Evolutionary conservation across 176 grass and related monocot species (phyloP).

Genomic region (Hordeum marinum): DNA sequence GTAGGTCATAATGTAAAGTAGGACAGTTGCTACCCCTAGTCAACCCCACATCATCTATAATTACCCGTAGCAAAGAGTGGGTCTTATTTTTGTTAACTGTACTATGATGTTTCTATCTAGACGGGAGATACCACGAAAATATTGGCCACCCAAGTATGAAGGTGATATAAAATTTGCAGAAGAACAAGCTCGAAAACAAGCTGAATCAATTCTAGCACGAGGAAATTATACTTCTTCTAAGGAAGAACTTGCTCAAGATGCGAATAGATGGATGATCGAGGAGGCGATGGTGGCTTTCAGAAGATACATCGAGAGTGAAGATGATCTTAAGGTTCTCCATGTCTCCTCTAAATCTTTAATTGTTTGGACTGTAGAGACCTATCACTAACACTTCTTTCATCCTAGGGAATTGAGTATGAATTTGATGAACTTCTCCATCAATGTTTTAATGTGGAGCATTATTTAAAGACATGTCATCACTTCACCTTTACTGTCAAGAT

Average conservation of each 20-base stretch:
- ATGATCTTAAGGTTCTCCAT: background rate
- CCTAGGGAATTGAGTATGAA: background rate
- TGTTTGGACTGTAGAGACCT: background rate
- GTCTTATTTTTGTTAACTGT: background rate
- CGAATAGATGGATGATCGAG: background rate
- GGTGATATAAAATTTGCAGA: background rate
- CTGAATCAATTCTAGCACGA: background rate
- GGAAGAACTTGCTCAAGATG: background rate
- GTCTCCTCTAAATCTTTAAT: background rate
- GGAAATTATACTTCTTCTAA: background rate
- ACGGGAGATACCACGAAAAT: background rate
- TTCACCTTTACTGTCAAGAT: background rate
- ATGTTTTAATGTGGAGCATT: background rate
- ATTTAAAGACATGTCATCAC: background rate
- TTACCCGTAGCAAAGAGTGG: no score
- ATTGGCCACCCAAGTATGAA: background rate
- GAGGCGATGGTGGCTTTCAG: conserved; percentile 13
- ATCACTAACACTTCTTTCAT: background rate
- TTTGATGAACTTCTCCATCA: background rate
- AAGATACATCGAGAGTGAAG: background rate
- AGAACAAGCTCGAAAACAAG: background rate
- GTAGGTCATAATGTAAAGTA: no score
- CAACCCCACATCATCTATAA: background rate
- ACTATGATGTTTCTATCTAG: background rate
- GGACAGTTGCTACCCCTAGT: background rate